A percentile compares a stretch with the other conserved stretches of the same genome.
Conservation (phyloP, 1,139 yeast species). For the Sugiyamaella novakii region DNA sequence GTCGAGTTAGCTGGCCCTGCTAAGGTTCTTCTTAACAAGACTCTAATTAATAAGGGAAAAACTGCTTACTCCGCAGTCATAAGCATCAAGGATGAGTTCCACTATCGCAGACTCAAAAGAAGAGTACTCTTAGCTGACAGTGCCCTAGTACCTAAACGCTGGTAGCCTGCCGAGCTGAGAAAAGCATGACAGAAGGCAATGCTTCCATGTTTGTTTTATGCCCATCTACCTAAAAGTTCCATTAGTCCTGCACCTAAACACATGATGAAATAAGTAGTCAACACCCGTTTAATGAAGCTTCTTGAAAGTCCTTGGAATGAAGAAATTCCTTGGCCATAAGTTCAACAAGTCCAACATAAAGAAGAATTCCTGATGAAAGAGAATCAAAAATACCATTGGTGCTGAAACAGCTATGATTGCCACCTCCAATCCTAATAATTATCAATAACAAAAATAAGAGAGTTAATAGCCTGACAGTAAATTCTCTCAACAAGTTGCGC, state of each 20-base stretch:
- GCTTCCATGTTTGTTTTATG: constrained; percentile 52
- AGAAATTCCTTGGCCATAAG: constrained; percentile 87
- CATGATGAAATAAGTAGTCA: constrained; percentile 46
- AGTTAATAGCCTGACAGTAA: not conserved
- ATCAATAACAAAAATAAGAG: not conserved
- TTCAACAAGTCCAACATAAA: constrained; percentile 86
- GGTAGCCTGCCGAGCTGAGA: constrained; percentile 1
- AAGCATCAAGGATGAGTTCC: not conserved
- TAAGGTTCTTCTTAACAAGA: not conserved
- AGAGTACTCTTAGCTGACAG: not conserved
- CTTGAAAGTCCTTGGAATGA: constrained; percentile 44
- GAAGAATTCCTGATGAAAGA: constrained; percentile 79
- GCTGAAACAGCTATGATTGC: not conserved
- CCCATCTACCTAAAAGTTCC: constrained; percentile 91
- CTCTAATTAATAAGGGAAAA: too few relatives aligned
- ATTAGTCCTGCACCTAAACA: constrained; percentile 76
- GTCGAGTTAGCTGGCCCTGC: constrained; percentile 1
- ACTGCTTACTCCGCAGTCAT: constrained; percentile 1
- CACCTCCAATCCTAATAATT: not conserved
- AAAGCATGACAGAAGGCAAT: not conserved
- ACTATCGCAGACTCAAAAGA: constrained; percentile 1
- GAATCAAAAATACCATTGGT: constrained; percentile 81
- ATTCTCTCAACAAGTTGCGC: constrained; percentile 2
- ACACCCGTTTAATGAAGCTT: constrained; percentile 41
- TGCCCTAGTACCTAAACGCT: not conserved